Evolutionary conservation across 257 asterid species (phyloP), one percentile per base, ranked within the genome.

Genomic region (Lycium barbarum): DNA sequence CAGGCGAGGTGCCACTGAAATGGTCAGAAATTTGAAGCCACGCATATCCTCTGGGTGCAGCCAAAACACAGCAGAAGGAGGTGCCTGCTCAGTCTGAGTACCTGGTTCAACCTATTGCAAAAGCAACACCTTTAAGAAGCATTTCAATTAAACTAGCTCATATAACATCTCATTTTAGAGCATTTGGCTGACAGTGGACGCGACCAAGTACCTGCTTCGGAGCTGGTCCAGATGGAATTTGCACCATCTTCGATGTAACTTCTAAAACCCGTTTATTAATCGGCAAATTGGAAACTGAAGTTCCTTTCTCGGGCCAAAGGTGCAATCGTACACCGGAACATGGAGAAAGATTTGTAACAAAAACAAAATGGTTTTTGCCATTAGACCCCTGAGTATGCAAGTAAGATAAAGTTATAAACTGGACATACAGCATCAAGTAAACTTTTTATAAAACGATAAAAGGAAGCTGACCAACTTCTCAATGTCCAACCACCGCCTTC

Each of bases 401-500:
- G 38, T 59, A 57, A 58, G 51, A 20, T 67, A 51, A 26, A 53
- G 79, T 83, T 73, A 83, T 66, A 57, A 83, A 54, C 70, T 51
- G 82, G 82, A 76, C 22, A 22, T 51, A 33, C 22, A 78, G 81
- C 65, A 53, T 53, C 58, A 61, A 40, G 73, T 51, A 74, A 72
- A 58, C 22, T 86, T 58, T 33, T 62, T 35, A 43, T 81, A 83
- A 26, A 86, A 85, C 61, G 53, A 85, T 57, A 83, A 80, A 82
- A 84, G 87, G 89, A 78, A 78, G 87, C 95, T 91, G 83, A 97
- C 99, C 95, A 95, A 94, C 89, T 93, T 93, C 80, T 92, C 93
- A 88, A 97, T 93, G 93, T 97, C 99, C 92, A 97, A 84, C 99
- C 98, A 97, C 78, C 99, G 92, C 80, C 97, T 93, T 91, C 98